These are phyloP conservation scores for Coemansia sp. DNA, from an alignment of 192 early-diverging fungal genomes.

Conservation along the genomic window DNA sequence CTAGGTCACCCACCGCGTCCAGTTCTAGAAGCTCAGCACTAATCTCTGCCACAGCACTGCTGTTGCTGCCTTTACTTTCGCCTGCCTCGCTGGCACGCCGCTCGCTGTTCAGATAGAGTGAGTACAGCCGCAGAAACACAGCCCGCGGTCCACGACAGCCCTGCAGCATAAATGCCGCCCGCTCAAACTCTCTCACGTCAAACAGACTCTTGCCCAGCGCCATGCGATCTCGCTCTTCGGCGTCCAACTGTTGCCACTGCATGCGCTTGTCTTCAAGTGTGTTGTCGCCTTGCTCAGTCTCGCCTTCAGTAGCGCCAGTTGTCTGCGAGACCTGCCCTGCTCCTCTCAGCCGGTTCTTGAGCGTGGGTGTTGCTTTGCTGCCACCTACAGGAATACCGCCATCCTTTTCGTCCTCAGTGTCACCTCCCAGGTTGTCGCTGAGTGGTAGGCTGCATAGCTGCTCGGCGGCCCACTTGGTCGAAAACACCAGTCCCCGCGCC, in stretches of 20 bases:
- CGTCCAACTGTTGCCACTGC: constrained; percentile 19
- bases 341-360: constrained; percentile 21
- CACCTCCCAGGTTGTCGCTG: background rate
- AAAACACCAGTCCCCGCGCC: constrained; percentile 65
- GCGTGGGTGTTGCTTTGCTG: constrained; percentile 14
- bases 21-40: constrained; percentile 34
- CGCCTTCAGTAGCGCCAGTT: background rate
- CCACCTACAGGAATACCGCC: background rate
- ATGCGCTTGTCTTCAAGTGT: background rate
- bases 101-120: constrained; percentile 66
- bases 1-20: constrained; percentile 17
- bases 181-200: constrained; percentile 71
- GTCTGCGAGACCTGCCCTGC: constrained; percentile 4
- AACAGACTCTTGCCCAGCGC: constrained; percentile 72
- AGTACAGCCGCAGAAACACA: constrained; percentile 77
- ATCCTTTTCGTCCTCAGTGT: background rate
- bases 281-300: background rate
- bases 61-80: background rate
- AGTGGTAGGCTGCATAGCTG: constrained; percentile 39
- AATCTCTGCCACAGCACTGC: constrained; percentile 23
- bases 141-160: constrained; percentile 55
- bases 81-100: constrained; percentile 16
- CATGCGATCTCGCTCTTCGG: constrained; percentile 36
- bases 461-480: constrained; percentile 71
- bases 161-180: constrained; percentile 56